Evolutionary conservation across 2,329 filamentous ascomycete genomes (phyloP).

Genomic region (Aspergillus latus): DNA sequence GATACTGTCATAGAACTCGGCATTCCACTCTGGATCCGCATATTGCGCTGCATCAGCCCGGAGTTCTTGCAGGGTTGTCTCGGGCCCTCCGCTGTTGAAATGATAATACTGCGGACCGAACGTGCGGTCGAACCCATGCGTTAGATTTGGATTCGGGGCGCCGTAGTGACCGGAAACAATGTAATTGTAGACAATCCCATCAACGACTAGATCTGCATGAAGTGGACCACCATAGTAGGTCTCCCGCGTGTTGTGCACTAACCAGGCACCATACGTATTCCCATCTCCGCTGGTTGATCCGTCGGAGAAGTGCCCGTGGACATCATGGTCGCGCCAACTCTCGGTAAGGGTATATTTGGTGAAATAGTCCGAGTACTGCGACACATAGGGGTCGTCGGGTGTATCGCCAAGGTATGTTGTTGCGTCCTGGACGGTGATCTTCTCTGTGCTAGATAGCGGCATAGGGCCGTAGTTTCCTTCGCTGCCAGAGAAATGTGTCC

Average conservation of each 20-base stretch:
- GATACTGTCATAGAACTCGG: slow-evolving; percentile 64
- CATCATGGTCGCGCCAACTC: slow-evolving; percentile 58
- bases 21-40: slow-evolving; percentile 56
- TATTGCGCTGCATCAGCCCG: slow-evolving; percentile 56
- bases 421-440: slow-evolving; percentile 61
- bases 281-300: slow-evolving; percentile 51
- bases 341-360: slow-evolving; percentile 66
- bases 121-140: slow-evolving; percentile 63
- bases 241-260: slow-evolving; percentile 61
- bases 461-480: slow-evolving; percentile 56
- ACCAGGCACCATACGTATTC: slow-evolving; percentile 59
- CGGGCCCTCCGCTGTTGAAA: slow-evolving; percentile 58
- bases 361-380: slow-evolving; percentile 60
- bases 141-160: slow-evolving; percentile 63
- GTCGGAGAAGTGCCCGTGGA: slow-evolving; percentile 57
- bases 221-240: slow-evolving; percentile 51
- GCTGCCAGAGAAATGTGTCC: slow-evolving; percentile 62
- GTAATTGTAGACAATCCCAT: slow-evolving; percentile 67
- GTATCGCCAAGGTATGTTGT: slow-evolving; percentile 61
- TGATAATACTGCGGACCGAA: slow-evolving; percentile 65
- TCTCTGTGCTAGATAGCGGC: slow-evolving; percentile 42
- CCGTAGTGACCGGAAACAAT: slow-evolving; percentile 64
- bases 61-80: slow-evolving; percentile 45
- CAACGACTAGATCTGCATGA: slow-evolving; percentile 63
- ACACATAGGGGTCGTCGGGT: slow-evolving; percentile 57